Base-by-base conservation (phyloP, 306 rosid genomes). In the Vigna mungo region DNA sequence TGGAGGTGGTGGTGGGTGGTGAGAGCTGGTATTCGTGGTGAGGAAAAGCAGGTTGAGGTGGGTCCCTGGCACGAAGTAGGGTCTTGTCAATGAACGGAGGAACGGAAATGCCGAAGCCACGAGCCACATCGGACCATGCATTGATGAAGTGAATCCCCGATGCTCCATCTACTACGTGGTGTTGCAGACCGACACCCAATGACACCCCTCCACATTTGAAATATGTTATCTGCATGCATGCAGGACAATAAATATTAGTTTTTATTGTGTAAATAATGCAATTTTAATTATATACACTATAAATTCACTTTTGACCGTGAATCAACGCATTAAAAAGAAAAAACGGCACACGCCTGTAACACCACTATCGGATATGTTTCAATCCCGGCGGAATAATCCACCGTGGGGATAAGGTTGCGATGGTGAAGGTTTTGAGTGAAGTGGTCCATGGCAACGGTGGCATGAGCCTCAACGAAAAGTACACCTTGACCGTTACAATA, bases 191-290 rank as follows among this genome's bases (percentile, higher is more conserved):
- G 11, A 92, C 97, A 0, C 98, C 98, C 41, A 94, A 83, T 0
- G 97, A 94, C 2, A 89, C 96, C 20, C 97, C 98, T 8, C 98
- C 95, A 63, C 98, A 94, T 84, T 90, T 89, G 70, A 94, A 94
- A 78, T 88, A 46, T 1, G 98, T 95, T 71, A 95, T 91, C 98
- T 94, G 79, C 61, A 68, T 32, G 6, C 36, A 32, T 34, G 7
- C 7, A 34, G 37, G 5, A 7, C 7, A 34, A 4, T 34, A 5
- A 5, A 32, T 30, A 32, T 32, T 4, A 32, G 36, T 32, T 32
- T 23, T 23, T 23, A 23, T 23, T 23, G 27, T 23, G 27, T 23
- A 23, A 23, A 25, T 2, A 25, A 25, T 25, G 27, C 27, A 25
- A 25, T 3, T 25, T 25, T 25, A 25, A 2, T 25, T 25, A 25